Evolutionary conservation across 2,329 filamentous ascomycete species (phyloP), one percentile per base, ranked within the genome.

Genomic region (Calonectria montana): DNA sequence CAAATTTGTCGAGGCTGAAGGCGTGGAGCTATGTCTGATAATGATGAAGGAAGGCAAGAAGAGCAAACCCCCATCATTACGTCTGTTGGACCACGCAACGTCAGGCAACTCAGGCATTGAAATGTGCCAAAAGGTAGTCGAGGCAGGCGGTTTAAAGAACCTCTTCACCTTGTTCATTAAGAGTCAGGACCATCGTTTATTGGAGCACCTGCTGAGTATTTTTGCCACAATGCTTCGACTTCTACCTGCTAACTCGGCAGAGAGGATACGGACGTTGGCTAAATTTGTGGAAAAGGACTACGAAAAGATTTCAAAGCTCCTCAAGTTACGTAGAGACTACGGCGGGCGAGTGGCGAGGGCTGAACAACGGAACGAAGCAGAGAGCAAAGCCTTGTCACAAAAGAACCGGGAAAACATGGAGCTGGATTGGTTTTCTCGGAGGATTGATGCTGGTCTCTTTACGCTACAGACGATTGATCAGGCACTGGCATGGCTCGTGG

Each of bases 231-330:
- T 99, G 81, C 87, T 99, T 1, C 92, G 95, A 27, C 88, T 92
- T 4, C 84, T 99, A 1, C 95, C 96, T 0, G 94, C 91, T 18
- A 91, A 94, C 37, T 95, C 94, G 1, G 88, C 94, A 0, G 88
- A 92, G 37, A 90, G 97, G 7, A 97, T 98, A 77, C 91, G 97
- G 4, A 90, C 93, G 1, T 88, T 98, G 4, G 96, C 96, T 59
- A 99, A 99, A 80, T 98, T 98, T 79, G 93, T 98, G 21, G 97
- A 99, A 82, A 97, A 95, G 81, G 92, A 98, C 75, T 98, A 97
- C 81, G 94, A 93, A 76, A 98, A 98, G 86, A 91, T 95, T 43
- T 85, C 81, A 7, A 94, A 92, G 80, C 86, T 98, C 5, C 82
- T 97, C 41, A 87, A 89, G 71, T 83, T 98, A 59, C 90, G 96